Evolutionary conservation across 129 eudicot genomes (phyloP), one percentile per base, ranked within the genome.

Genomic region (Kitagawia praeruptora): DNA sequence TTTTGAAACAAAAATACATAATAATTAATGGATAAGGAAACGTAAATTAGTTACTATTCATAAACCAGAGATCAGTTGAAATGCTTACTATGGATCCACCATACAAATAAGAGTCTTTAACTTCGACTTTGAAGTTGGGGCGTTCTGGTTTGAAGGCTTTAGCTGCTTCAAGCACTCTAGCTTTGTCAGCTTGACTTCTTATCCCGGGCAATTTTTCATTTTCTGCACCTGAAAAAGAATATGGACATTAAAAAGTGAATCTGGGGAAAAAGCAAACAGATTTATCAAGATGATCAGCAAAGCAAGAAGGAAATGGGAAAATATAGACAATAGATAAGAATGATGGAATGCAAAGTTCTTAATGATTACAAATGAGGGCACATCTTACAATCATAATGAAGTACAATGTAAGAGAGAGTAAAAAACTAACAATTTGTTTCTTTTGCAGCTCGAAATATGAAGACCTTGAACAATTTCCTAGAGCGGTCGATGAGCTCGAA

Each of bases 71-170:
- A n/a, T 9, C 15, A 63, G 70, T 27, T 10, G 70, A 42, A 72
- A 54, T 18, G 54, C 53, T 79, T 85, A 85, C 85, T 79, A 85
- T 23, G 46, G 0, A 56, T 23, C 19, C 41, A 4, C 45, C 23
- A 46, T 67, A 0, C 38, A 85, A 79, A 28, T 79, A 82, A 12
- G 82, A 79, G 4, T 81, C 77, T 1, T 34, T 56, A 76, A 85
- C 40, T 8, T 31, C 8, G 25, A 42, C 37, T 4, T 4, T 38
- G 79, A 75, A 79, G 77, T 58, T 76, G n/a, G 85, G 85, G 28
- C 77, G 63, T 4, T 37, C 4, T 31, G 81, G 61, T 70, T 23
- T 81, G 45, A 81, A 84, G 21, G 64, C 74, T 10, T 72, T 23
- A 5, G 76, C 87, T 74, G 40, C 69, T 73, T 54, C 63, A 81